Evolutionary conservation across 208 protist genomes (phyloP), one percentile per base, ranked within the genome.

Genomic region (Trypanosoma cruzi): DNA sequence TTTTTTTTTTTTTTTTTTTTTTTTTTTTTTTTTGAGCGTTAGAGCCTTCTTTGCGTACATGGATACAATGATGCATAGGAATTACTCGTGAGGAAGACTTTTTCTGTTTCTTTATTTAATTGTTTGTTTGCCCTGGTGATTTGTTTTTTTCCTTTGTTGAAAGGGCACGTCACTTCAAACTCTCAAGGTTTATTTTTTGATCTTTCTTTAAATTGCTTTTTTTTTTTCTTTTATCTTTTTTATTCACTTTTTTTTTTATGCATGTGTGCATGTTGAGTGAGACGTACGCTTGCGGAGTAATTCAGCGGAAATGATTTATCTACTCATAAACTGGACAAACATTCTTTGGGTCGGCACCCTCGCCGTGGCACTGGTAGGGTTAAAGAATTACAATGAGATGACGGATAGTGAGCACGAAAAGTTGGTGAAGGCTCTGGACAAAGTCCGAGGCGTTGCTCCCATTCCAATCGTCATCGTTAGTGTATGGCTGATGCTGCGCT

Each of bases 251-350:
- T 16, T 44, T 16, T 44, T 44, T 44, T 44, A 16, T 14, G 8
- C 13, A 14, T 44, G 40, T 3, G 40, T 44, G 40, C 3, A 10
- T 40, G 10, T 4, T 40, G 36, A 40, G 36, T 40, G 40, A 44
- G 40, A 44, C 1, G 11, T 44, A 44, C 40, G 8, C 40, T 14
- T 16, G 42, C 31, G 29, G 37, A 50, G 37, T 52, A 69, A 59
- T n/a, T 5, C 24, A 59, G 31, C 4, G 49, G 6, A 29, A 67
- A 80, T 88, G 73, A 67, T 75, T 28, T 68, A 77, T 58, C 73
- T 77, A 8, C 64, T 89, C 36, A 70, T 86, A 44, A 89, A 77
- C 56, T 68, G 85, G 24, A 64, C 80, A 60, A 86, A 84, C 44
- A 32, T 84, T 14, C 72, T 81, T 13, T 89, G 84, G 84, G 18